Base-by-base conservation (phyloP, 148 eudicot genomes). In the Cornus controversa region DNA sequence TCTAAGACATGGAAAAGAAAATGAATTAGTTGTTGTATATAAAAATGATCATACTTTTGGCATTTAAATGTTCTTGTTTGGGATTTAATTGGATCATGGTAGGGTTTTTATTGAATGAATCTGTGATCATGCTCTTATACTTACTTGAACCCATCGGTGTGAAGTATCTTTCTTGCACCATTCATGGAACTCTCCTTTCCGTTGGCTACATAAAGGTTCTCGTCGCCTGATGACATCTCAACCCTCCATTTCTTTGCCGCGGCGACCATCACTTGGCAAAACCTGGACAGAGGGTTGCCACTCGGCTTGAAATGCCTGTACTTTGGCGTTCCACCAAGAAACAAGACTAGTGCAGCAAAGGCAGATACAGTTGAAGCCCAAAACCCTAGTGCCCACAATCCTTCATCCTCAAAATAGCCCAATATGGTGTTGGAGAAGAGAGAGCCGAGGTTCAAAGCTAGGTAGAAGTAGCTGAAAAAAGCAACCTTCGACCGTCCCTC, bases 381-480 rank as follows among this genome's bases (percentile, higher is more conserved):
- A 29, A 94, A 92, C 16, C 98, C 98, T 0, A 94, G 83, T 24
- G 92, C 89, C 98, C 98, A 94, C 80, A 88, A 77, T 60, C 98
- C 98, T 58, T 85, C 89, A 70, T 94, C 93, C 74, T 94, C 98
- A 58, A 90, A 92, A 60, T 84, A 94, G 3, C 88, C 89, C 25
- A 94, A 74, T 80, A 94, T 50, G 28, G 98, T 92, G 84, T 94
- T 91, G 70, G 98, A 92, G 70, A 94, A 90, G 36, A 94, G 92
- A 8, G 86, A 80, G 22, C 98, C 98, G 37, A 94, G 80, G 84
- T 94, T 94, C 82, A 92, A 70, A n/a, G 93, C 92, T 29, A 94
- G 85, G 87, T 94, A 94, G 67, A 94, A 94, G 78, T 89, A 92
- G 83, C 98, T 94, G 82, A 94, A 94, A 63, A 94, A 94, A n/a